Evolutionary conservation across 2,329 filamentous ascomycete species (phyloP), one percentile per base, ranked within the genome.

Genomic region (Trichoderma oligosporum): DNA sequence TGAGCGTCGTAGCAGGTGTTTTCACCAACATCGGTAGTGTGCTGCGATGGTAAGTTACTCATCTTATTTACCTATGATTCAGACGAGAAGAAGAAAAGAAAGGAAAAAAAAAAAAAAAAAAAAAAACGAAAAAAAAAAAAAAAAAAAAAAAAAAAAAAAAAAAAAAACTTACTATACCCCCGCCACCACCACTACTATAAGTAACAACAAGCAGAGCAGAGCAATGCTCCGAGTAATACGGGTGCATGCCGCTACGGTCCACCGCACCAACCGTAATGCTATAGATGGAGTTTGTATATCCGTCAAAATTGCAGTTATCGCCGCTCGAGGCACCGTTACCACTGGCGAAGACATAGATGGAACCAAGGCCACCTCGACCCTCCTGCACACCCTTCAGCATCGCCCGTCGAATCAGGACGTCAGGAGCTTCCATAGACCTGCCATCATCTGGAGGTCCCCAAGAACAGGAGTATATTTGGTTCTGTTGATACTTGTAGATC

Each of bases 211-310:
- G 78, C 70, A 96, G 90, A 20, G 94, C 94, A 3, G 93, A 97
- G 76, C 94, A 99, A 61, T 90, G 87, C 73, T 99, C 94, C 0
- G 93, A 97, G 73, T 99, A 99, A 71, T 93, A 94, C 0, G 94
- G 92, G 68, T 97, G 93, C n/a, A 82, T 74, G 36, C 93, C 92
- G 63, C 88, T 85, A 59, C 90, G 82, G 70, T 97, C 92, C 61
- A 99, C 87, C 31, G 93, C 93, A 35, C 94, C 94, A 16, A 99
- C 91, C 0, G 92, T 96, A 65, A 99, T 94, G 71, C 91, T 97
- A 79, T 97, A 99, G 66, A 99, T 99, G 70, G 92, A 97, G 77
- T 99, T 99, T 59, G 94, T 99, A 74, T 99, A 99, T 36, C 94
- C 94, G 69, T 99, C 94, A 70, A 99, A 99, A 71, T 99, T 99